A percentile compares a stretch with the other conserved stretches of the same genome.
Conservation (phyloP, 1,284 basidiomycete genomes). For the Ceratobasidium sp. region DNA sequence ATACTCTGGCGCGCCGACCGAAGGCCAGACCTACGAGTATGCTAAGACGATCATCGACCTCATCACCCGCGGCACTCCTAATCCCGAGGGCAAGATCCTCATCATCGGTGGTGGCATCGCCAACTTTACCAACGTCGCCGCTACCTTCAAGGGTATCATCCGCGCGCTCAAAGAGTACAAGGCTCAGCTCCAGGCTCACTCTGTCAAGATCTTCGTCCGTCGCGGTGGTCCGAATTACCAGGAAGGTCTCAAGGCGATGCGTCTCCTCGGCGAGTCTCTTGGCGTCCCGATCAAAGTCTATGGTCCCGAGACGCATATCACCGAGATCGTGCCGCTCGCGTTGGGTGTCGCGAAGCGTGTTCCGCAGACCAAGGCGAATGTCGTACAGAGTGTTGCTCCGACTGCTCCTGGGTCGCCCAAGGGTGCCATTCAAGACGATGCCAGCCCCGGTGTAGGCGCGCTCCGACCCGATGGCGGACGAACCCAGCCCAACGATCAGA, state of each 20-base stretch:
- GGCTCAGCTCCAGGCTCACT: conserved; percentile 83
- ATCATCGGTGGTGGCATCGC: conserved; percentile 99
- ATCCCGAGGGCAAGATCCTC: conserved; percentile 93
- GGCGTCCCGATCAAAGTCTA: conserved; percentile 98
- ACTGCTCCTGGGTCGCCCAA: conserved; percentile 62
- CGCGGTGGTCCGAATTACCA: conserved; percentile 99
- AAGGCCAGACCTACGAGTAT: conserved; percentile 99
- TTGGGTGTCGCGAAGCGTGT: conserved; percentile 77
- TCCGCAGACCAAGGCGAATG: conserved; percentile 56
- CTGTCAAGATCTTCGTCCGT: conserved; percentile 94
- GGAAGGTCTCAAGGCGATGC: conserved; percentile 99
- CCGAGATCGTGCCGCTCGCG: conserved; percentile 97
- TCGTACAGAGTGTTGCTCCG: conserved; percentile 58
- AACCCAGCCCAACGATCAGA: conserved; percentile 87
- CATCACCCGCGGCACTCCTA: conserved; percentile 90
- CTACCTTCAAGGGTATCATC: conserved; percentile 99
- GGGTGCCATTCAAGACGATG: conserved; percentile 55
- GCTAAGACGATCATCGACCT: conserved; percentile 99
- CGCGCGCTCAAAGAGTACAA: conserved; percentile 96
- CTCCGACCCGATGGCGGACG: conserved; percentile 86
- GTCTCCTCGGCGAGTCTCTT: conserved; percentile 95
- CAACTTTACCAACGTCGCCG: conserved; percentile 99
- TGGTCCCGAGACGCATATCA: conserved; percentile 98
- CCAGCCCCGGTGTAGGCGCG: conserved; percentile 69
- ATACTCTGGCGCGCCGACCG: conserved; percentile 98